Evolutionary conservation across 306 rosid genomes (phyloP).

Genomic region (Gastrolobium bilobum): DNA sequence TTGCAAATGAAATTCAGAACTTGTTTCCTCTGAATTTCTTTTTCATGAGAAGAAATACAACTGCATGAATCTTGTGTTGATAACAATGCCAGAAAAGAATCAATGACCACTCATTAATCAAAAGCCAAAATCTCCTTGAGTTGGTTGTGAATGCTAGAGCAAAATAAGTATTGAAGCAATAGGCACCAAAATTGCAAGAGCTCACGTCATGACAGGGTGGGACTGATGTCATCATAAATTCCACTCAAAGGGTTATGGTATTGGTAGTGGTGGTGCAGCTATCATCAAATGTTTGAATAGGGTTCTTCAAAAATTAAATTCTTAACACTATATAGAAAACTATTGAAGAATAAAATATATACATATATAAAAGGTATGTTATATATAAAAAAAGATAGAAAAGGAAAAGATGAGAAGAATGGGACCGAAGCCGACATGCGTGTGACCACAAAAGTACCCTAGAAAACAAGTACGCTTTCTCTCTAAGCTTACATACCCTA

Average conservation of each 20-base stretch:
- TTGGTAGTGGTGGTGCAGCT: slow-evolving; percentile 71
- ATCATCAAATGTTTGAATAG: slow-evolving; percentile 93
- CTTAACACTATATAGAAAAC: slow-evolving; percentile 11
- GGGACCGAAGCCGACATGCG: slow-evolving; percentile 93
- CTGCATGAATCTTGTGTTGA: slow-evolving; percentile 49
- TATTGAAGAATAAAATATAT: slow-evolving; percentile 3
- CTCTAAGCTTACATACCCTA: slow-evolving; percentile 56
- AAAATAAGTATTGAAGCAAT: slow-evolving; percentile 44
- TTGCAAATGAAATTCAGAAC: background rate
- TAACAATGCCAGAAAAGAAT: slow-evolving; percentile 49
- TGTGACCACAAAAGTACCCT: slow-evolving; percentile 76
- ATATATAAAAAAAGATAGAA: slow-evolving; percentile 39
- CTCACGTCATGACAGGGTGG: slow-evolving; percentile 94
- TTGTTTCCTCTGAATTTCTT: background rate
- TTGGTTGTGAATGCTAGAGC: slow-evolving; percentile 54
- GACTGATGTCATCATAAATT: slow-evolving; percentile 84
- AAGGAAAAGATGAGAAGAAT: slow-evolving; percentile 49
- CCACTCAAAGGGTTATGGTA: slow-evolving; percentile 58
- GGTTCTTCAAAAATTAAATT: slow-evolving; percentile 43
- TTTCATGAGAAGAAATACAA: background rate
- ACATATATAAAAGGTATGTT: background rate
- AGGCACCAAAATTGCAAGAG: slow-evolving; percentile 50
- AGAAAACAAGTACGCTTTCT: slow-evolving; percentile 55
- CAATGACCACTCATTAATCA: slow-evolving; percentile 61
- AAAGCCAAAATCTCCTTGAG: slow-evolving; percentile 44